Evolutionary conservation across 1,139 yeast species (phyloP).

Genomic region (Yamadazyma sp.): DNA sequence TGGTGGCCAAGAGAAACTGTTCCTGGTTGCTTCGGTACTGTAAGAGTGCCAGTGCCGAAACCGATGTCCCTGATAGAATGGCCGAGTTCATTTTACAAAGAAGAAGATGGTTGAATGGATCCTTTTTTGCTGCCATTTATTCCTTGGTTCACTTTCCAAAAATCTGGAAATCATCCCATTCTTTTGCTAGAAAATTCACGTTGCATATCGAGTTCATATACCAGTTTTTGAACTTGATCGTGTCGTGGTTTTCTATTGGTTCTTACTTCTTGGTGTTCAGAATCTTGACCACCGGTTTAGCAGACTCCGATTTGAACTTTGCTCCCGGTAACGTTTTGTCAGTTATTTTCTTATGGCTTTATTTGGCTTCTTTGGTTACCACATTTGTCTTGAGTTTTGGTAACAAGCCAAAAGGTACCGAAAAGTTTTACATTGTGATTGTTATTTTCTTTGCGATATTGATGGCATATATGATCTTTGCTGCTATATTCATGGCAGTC

Average conservation of each 20-base stretch:
- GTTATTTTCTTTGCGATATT: constrained; percentile 86
- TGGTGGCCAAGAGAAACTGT: constrained; percentile 46
- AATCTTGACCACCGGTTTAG: constrained; percentile 69
- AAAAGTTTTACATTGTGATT: constrained; percentile 75
- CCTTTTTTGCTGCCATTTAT: constrained; percentile 50
- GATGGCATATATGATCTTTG: constrained; percentile 88
- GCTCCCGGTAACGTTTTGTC: constrained; percentile 77
- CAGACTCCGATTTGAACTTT: constrained; percentile 44
- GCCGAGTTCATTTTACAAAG: constrained; percentile 50
- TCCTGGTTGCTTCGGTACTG: constrained; percentile 49
- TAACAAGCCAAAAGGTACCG: constrained; percentile 92
- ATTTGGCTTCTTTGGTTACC: constrained; percentile 82
- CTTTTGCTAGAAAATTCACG: constrained; percentile 39
- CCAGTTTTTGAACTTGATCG: constrained; percentile 43
- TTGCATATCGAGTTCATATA: constrained; percentile 45
- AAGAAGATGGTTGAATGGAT: constrained; percentile 54
- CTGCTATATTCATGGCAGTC: constrained; percentile 50
- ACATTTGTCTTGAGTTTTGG: constrained; percentile 92
- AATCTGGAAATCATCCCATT: constrained; percentile 44
- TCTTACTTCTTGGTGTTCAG: constrained; percentile 80
- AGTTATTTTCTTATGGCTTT: constrained; percentile 84
- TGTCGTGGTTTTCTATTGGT: constrained; percentile 82
- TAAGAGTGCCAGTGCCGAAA: constrained; percentile 48
- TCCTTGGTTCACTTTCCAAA: constrained; percentile 46
- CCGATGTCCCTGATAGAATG: constrained; percentile 49